Percentiles rank a stretch among this genome's conserved stretches.
phyloP scores from a whole-genome alignment of 179 eudicot genomes.

The Silene coronaria region DNA sequence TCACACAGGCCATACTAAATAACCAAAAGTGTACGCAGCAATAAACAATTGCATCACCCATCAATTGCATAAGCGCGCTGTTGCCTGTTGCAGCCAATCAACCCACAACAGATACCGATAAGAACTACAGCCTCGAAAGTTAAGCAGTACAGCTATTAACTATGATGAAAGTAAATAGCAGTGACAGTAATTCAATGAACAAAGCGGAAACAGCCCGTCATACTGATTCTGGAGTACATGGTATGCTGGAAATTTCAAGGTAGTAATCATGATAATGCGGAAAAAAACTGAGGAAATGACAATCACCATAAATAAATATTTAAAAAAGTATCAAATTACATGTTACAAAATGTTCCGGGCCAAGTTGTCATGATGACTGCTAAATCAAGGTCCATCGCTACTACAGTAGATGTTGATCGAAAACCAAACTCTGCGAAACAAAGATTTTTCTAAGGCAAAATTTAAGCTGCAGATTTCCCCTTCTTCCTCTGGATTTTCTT shows the following conservation, averaged over 20 bases:
- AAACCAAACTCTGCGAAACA: slow-evolving; percentile 1
- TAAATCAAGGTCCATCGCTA: slow-evolving; percentile 10
- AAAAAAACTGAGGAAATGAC: background rate
- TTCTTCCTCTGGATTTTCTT: slow-evolving; percentile 74
- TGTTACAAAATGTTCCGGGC: slow-evolving; percentile 15
- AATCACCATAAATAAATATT: slow-evolving; percentile 1
- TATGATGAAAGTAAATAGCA: too few relatives aligned
- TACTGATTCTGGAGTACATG: background rate
- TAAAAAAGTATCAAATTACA: slow-evolving; percentile 11
- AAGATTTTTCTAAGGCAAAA: slow-evolving; percentile 1
- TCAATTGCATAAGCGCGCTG: background rate
- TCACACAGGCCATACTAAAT: too few relatives aligned
- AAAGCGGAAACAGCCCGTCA: too few relatives aligned
- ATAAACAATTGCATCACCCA: too few relatives aligned
- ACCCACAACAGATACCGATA: too few relatives aligned
- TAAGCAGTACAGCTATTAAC: too few relatives aligned
- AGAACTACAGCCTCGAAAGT: too few relatives aligned
- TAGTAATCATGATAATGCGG: background rate
- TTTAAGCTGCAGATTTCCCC: slow-evolving; percentile 57
- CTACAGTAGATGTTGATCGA: background rate
- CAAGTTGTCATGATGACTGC: background rate
- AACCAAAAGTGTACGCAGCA: too few relatives aligned
- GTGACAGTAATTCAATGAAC: too few relatives aligned
- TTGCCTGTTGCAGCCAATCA: too few relatives aligned
- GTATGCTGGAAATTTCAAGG: background rate